These are phyloP conservation scores for Casuarina cunninghamiana DNA, from an alignment of 306 rosid species.

Conservation along the genomic window DNA sequence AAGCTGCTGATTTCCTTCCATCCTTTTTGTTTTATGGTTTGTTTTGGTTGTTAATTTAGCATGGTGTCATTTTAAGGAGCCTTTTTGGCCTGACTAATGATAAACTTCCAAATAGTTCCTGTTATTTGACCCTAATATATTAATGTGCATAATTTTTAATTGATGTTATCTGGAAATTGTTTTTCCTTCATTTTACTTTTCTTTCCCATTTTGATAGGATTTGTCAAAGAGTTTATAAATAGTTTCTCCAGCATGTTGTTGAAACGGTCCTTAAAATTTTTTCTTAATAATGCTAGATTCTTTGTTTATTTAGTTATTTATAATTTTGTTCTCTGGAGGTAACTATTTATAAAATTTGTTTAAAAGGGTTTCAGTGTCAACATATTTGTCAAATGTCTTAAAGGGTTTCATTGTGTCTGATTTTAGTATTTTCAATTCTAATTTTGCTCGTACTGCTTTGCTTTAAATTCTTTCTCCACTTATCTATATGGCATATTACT, in stretches of 20 bases:
- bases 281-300: background rate
- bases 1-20: conserved; percentile 27
- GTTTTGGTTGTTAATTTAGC: conserved; percentile 2
- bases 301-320: background rate
- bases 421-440: background rate
- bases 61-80: background rate
- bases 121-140: background rate
- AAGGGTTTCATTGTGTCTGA: background rate
- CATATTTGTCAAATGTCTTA: background rate
- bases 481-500: background rate
- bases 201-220: background rate
- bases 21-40: conserved; percentile 14
- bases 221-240: background rate
- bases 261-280: background rate
- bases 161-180: background rate
- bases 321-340: background rate
- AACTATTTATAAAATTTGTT: background rate
- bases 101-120: background rate
- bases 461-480: background rate
- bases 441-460: background rate
- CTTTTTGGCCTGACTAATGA: background rate
- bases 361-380: background rate
- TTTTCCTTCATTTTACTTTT: background rate
- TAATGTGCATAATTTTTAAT: background rate
- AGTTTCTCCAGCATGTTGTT: background rate